These are phyloP conservation scores for Kluyveromyces dobzhanskii DNA, from an alignment of 805 yeast genomes.

Conservation along the genomic window DNA sequence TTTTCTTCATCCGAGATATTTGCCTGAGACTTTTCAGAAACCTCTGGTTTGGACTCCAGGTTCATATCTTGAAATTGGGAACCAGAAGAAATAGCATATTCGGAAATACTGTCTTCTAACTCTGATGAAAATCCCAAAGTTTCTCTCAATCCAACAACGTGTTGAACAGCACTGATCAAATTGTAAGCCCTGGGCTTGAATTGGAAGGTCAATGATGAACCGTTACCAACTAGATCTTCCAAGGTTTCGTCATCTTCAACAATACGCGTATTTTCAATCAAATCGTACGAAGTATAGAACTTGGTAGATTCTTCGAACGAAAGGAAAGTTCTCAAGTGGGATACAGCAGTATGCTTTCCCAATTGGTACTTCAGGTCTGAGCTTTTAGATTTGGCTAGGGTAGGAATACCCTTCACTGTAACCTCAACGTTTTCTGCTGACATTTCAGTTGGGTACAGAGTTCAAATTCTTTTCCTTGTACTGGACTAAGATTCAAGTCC, in stretches of 20 bases:
- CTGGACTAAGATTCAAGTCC: slow-evolving; percentile 8
- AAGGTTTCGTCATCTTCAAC: slow-evolving; percentile 16
- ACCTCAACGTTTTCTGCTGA: slow-evolving; percentile 86
- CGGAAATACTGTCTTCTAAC: slow-evolving; percentile 25
- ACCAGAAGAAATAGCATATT: slow-evolving; percentile 27
- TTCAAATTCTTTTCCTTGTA: neutral
- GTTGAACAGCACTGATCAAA: slow-evolving; percentile 25
- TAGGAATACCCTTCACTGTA: slow-evolving; percentile 33
- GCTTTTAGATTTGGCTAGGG: neutral
- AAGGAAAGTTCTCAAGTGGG: slow-evolving; percentile 1
- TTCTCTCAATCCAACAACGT: slow-evolving; percentile 25
- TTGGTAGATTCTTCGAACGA: slow-evolving; percentile 14
- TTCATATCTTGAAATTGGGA: slow-evolving; percentile 23
- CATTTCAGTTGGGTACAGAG: slow-evolving; percentile 28
- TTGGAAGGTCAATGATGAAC: slow-evolving; percentile 12
- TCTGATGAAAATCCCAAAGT: slow-evolving; percentile 28
- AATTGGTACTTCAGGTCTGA: slow-evolving; percentile 1
- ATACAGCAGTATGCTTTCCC: neutral
- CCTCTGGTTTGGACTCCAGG: slow-evolving; percentile 9
- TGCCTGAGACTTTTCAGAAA: slow-evolving; percentile 11
- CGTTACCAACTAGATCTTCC: slow-evolving; percentile 10
- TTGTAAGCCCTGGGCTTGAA: slow-evolving; percentile 23
- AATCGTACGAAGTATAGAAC: slow-evolving; percentile 22
- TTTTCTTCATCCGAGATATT: slow-evolving; percentile 27
- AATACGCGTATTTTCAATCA: slow-evolving; percentile 13